These are phyloP conservation scores for Bjerkandera adusta DNA, from an alignment of 1,284 basidiomycete species.

Conservation along the genomic window DNA sequence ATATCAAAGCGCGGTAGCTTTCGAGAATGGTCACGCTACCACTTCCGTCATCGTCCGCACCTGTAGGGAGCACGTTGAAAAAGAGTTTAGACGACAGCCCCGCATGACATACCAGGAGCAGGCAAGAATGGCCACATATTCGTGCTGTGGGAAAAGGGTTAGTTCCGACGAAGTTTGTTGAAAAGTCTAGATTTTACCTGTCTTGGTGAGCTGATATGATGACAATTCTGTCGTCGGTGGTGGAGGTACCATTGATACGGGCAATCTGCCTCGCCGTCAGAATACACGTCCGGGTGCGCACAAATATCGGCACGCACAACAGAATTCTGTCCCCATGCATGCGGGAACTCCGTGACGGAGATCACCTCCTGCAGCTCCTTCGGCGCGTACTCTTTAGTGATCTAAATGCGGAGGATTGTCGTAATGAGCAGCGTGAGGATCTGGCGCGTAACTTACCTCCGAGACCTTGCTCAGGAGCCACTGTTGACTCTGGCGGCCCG, in stretches of 20 bases:
- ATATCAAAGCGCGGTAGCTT: conserved; percentile 81
- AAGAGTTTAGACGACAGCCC: not conserved
- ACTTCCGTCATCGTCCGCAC: conserved; percentile 87
- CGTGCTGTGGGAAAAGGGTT: conserved; percentile 45
- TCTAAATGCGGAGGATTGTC: conserved; percentile 42
- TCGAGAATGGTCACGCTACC: conserved; percentile 93
- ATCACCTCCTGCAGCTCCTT: conserved; percentile 55
- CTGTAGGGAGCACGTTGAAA: conserved; percentile 21
- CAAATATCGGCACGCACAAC: conserved; percentile 2
- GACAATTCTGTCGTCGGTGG: conserved; percentile 56
- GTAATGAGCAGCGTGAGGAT: conserved; percentile 13
- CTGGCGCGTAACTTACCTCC: conserved; percentile 44
- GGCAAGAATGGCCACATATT: conserved; percentile 88
- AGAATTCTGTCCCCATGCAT: conserved; percentile 87
- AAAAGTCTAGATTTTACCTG: conserved; percentile 41
- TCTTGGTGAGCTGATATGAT: conserved; percentile 90
- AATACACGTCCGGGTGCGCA: conserved; percentile 12
- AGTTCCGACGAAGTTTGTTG: conserved; percentile 3
- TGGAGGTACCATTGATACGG: conserved; percentile 68
- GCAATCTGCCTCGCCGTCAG: conserved; percentile 48
- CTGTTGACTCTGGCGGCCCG: conserved; percentile 76
- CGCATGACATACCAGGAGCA: conserved; percentile 66
- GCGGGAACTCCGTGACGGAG: conserved; percentile 76
- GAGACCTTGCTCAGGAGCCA: conserved; percentile 80
- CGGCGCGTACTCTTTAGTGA: conserved; percentile 61